These are phyloP conservation scores for Tetraselmis chui DNA, from an alignment of 139 green algal genomes.

Conservation along the genomic window DNA sequence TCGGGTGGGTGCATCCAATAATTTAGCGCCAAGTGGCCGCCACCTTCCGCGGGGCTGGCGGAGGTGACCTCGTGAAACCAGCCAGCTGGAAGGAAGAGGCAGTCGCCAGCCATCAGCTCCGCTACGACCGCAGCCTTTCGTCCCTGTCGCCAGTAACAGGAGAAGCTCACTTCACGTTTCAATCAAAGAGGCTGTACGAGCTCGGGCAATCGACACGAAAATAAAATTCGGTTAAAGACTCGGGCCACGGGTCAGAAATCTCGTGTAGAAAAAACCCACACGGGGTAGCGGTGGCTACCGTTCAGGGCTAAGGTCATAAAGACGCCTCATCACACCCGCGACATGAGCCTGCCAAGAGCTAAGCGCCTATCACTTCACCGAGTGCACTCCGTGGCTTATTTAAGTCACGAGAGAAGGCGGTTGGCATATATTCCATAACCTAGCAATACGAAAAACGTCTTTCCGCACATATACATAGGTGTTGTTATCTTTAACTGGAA, in stretches of 20 bases:
- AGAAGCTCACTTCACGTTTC: not conserved
- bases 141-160: conserved; percentile 12
- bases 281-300: no score
- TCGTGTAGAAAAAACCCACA: not conserved
- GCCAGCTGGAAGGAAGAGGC: conserved; percentile 73
- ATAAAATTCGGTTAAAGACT: no score
- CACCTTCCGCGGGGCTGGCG: conserved; percentile 19
- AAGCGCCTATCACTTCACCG: no score
- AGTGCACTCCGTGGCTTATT: no score
- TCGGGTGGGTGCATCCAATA: conserved; percentile 87
- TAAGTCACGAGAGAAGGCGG: no score
- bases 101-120: conserved; percentile 39
- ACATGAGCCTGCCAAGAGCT: no score
- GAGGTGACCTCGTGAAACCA: conserved; percentile 88
- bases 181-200: no score
- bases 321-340: not conserved
- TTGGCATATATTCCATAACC: no score
- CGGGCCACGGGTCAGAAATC: not conserved
- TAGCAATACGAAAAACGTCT: no score
- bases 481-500: no score
- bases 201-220: no score
- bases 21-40: conserved; percentile 73
- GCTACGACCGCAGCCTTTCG: conserved; percentile 34
- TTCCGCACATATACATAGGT: no score
- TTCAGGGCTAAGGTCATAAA: not conserved